Evolutionary conservation across 208 protist species (phyloP).

Genomic region (Leishmania arabica): DNA sequence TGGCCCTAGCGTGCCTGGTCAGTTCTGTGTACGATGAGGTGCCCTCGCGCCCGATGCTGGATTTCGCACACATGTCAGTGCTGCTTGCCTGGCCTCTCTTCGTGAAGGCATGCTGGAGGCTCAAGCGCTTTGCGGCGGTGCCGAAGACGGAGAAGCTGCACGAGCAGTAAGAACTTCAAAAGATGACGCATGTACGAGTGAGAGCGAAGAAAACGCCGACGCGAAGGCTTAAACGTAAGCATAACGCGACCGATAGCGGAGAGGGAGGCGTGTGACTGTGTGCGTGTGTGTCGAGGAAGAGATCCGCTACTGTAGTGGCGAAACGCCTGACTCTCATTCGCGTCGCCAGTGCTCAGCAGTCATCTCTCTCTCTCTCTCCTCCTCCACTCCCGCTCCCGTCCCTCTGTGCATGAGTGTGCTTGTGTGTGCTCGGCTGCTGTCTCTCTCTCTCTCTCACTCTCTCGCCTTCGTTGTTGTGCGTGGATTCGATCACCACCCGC

Average conservation of each 20-base stretch:
- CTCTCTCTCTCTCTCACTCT: background rate
- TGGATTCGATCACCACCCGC: background rate
- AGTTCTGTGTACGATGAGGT: constrained; percentile 18
- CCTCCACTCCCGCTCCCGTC: background rate
- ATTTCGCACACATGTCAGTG: constrained; percentile 20
- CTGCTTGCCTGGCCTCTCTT: constrained; percentile 33
- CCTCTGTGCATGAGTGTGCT: background rate
- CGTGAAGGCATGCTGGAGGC: constrained; percentile 37
- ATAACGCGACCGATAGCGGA: background rate
- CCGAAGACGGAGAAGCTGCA: constrained; percentile 33
- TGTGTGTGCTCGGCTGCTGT: background rate
- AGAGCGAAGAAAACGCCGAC: background rate
- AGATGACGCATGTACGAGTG: background rate
- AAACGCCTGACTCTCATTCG: background rate
- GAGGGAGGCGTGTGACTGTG: background rate
- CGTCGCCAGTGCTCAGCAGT: background rate
- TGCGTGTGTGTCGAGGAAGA: background rate
- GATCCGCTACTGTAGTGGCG: background rate
- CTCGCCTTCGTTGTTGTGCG: background rate
- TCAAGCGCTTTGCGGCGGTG: constrained; percentile 30
- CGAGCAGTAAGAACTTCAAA: constrained; percentile 25
- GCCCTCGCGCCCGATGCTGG: constrained; percentile 24
- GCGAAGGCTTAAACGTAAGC: background rate
- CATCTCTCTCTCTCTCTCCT: background rate
- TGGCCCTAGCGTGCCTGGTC: constrained; percentile 24